Conservation (phyloP, 352 stramenopile genomes). For the Globisporangium cylindrosporum region DNA sequence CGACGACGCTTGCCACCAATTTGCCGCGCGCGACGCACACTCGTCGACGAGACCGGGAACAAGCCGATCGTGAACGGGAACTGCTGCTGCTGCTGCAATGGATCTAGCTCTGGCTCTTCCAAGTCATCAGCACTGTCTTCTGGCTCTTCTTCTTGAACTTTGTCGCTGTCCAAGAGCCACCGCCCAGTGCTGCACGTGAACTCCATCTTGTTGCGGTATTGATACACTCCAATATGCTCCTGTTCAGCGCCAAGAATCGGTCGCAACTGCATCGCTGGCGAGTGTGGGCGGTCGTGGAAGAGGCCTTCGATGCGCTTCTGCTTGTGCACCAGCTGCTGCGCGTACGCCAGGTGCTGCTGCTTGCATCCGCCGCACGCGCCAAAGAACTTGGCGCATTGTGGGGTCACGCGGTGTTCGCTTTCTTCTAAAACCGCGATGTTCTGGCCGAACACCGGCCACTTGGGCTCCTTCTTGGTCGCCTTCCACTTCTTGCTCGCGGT, state of each 20-base stretch:
- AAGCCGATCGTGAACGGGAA: slow-evolving; percentile 65
- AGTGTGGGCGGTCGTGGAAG: slow-evolving; percentile 28
- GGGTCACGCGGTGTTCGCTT: slow-evolving; percentile 34
- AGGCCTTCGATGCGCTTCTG: slow-evolving; percentile 43
- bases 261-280: slow-evolving; percentile 32
- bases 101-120: neutral
- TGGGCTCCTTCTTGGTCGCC: slow-evolving; percentile 12
- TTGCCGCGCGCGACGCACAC: slow-evolving; percentile 38
- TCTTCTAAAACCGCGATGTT: slow-evolving; percentile 21
- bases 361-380: slow-evolving; percentile 65
- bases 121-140: neutral
- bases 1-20: slow-evolving; percentile 30
- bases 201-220: slow-evolving; percentile 85
- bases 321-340: slow-evolving; percentile 60
- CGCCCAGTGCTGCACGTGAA: slow-evolving; percentile 78
- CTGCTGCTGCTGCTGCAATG: neutral
- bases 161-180: slow-evolving; percentile 57
- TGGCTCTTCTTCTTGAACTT: slow-evolving; percentile 8
- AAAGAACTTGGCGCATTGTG: slow-evolving; percentile 61
- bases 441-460: slow-evolving; percentile 41
- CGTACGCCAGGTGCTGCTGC: slow-evolving; percentile 61
- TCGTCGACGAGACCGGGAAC: slow-evolving; percentile 56
- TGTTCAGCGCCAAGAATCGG: slow-evolving; percentile 34
- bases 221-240: slow-evolving; percentile 20
- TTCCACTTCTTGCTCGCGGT: slow-evolving; percentile 23